Evolutionary conservation across 2,329 filamentous ascomycete species (phyloP), one percentile per base, ranked within the genome.

Genomic region (Fonsecaea multimorphosa): DNA sequence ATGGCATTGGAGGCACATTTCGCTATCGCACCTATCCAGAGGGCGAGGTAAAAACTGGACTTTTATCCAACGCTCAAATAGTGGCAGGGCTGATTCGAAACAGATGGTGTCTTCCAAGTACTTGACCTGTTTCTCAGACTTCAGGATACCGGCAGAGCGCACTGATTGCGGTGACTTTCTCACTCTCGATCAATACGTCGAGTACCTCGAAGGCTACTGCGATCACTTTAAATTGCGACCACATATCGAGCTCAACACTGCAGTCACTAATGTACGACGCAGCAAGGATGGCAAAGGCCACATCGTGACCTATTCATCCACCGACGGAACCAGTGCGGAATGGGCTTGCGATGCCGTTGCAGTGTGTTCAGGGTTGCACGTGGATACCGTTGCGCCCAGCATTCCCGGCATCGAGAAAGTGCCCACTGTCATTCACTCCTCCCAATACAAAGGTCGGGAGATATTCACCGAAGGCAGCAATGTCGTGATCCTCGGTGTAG

Each of bases 1-100:
- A 63, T 63, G 60, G 19, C 38, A 63, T 63, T 24, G 60, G 60
- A 63, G 60, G 60, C 31, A 63, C 60, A 14, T 63, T 63, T 29
- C 54, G 54, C 44, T 51, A 63, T 24, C 60, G 60, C 29, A 38
- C 51, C 16, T 63, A 63, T 52, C 52, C 52, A 31, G 60, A 63
- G 34, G 52, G 60, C 52, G 60, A 63, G 52, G 60, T 63, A 56
- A 19, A 34, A 2, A 49, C 29, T 27, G 14, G 24, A 3, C 38
- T 22, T 31, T 22, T 16, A 5, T 59, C 22, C 34, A 22, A 31
- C n/a, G n/a, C 27, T 38, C 31, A 22, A n/a, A 19, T 36, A 51
- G 38, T 51, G 38, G 24, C 32, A 40, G 51, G 22, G 46, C 38
- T 55, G 38, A 63, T 22, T 22, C 16, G 3, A 22, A 38, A 32